A percentile compares a stretch with the other conserved stretches of the same genome.
phyloP scores from a whole-genome alignment of 371 early-diverging fungal genomes.

The Rhizopus arrhizus region DNA sequence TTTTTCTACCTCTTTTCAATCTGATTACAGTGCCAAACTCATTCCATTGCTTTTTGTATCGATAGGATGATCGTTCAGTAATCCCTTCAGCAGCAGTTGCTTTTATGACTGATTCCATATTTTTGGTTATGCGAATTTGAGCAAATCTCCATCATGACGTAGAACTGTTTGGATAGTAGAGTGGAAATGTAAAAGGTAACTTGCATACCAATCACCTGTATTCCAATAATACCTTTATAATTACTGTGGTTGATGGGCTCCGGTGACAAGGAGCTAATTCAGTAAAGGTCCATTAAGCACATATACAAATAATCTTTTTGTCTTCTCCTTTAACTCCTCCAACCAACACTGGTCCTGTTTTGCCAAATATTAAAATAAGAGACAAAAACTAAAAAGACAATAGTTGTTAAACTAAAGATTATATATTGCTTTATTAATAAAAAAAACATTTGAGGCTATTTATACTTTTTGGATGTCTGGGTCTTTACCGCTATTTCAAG shows the following conservation, averaged over 20 bases:
- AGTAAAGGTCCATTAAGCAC: constrained; percentile 11
- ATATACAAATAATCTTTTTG: constrained; percentile 33
- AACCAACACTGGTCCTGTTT: constrained; percentile 10
- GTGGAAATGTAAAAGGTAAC: constrained; percentile 3
- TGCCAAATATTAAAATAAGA: too few species aligned
- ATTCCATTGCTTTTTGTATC: constrained; percentile 3
- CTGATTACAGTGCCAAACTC: neutral
- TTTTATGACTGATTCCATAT: constrained; percentile 1
- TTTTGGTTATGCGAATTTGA: constrained; percentile 1
- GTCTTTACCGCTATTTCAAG: too few species aligned
- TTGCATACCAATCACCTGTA: constrained; percentile 12
- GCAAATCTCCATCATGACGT: constrained; percentile 19
- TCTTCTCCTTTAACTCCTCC: constrained; percentile 34
- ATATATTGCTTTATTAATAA: too few species aligned
- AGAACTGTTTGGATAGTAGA: constrained; percentile 6
- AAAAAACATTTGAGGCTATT: too few species aligned
- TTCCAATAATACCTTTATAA: constrained; percentile 15
- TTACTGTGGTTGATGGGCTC: constrained; percentile 5
- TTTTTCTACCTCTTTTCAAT: too few species aligned
- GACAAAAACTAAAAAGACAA: too few species aligned
- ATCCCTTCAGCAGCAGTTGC: constrained; percentile 1
- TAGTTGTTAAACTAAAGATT: too few species aligned
- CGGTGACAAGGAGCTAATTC: constrained; percentile 20
- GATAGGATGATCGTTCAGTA: neutral
- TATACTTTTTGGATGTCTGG: too few species aligned